Base-by-base conservation (phyloP, 2,329 filamentous ascomycete species). In the Botryosphaeria dothidea region DNA sequence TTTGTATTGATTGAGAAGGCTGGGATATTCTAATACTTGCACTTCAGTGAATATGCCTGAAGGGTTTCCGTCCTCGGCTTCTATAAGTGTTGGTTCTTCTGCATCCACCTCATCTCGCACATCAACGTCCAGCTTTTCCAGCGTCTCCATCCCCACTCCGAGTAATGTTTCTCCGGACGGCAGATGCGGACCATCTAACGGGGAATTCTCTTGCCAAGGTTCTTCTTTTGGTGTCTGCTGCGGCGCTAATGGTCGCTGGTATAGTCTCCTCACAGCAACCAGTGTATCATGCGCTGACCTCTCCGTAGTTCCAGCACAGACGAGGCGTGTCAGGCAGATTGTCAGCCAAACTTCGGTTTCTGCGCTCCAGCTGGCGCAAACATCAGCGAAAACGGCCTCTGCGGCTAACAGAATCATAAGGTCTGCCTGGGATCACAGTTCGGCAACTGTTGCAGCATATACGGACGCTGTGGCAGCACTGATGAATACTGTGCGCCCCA, bases 401-500 rank as follows among this genome's bases (percentile, higher is more conserved):
- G 34, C 19, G 60, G 46, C 13, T 8, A 43, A 17, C 60, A 46
- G n/a, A n/a, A 60, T 41, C 56, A 60, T 25, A 34, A 64, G 13
- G 49, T 52, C 19, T 65, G 62, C 21, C 43, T 61, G 21, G 65
- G 61, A 4, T 65, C 62, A 19, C 48, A 46, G 21, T 66, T 46
- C 27, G 65, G 62, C 19, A 43, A 34, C 19, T 66, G 65, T 31
- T 65, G 65, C 54, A 61, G 52, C 21, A 36, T 58, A 17, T 64
- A 65, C 29, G 65, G 65, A 7, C 62, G 48, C 46, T 66, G 65
- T n/a, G 65, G 65, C 2, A 34, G 43, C 25, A 43, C 60, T 17
- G 48, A 52, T 17, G 65, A 62, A 13, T 66, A 46, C 54, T 66
- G 61, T 21, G 65, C 41, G 7, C 36, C 65, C 15, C n/a, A 15